Conservation (phyloP, 169 alveolate species). For the Plasmodium billcollinsi region DNA sequence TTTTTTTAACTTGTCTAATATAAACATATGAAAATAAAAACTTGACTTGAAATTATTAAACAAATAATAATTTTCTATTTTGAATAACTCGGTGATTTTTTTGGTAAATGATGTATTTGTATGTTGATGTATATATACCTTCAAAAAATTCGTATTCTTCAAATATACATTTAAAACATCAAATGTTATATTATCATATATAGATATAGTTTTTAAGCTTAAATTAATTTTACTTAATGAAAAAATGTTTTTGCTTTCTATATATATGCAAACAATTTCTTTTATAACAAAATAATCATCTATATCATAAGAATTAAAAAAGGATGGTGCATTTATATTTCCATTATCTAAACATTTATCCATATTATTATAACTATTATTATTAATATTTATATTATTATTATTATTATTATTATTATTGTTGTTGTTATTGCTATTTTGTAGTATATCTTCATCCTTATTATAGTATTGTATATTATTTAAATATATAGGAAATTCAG, state of each 20-base stretch:
- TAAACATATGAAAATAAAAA: slow-evolving; percentile 59
- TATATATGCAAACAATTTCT: slow-evolving; percentile 73
- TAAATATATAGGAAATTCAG: slow-evolving; percentile 78
- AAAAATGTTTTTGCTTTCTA: slow-evolving; percentile 61
- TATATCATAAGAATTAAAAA: slow-evolving; percentile 32
- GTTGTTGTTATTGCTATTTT: background rate
- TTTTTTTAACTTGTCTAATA: slow-evolving; percentile 51
- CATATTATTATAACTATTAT: background rate
- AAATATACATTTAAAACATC: slow-evolving; percentile 70
- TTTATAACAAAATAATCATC: slow-evolving; percentile 52
- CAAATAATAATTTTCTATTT: slow-evolving; percentile 60
- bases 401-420: no score
- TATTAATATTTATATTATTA: background rate
- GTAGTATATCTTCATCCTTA: background rate
- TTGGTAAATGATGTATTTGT: slow-evolving; percentile 36
- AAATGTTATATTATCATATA: slow-evolving; percentile 66
- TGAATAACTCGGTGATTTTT: slow-evolving; percentile 55
- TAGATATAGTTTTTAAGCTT: slow-evolving; percentile 63
- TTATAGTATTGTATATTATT: slow-evolving; percentile 72
- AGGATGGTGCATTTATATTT: background rate
- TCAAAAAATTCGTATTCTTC: slow-evolving; percentile 59
- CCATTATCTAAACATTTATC: background rate
- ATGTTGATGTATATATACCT: slow-evolving; percentile 75
- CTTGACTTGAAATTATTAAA: slow-evolving; percentile 58
- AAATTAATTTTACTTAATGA: slow-evolving; percentile 66